Evolutionary conservation across 169 alveolate genomes (phyloP).

Genomic region (Perkinsus marinus): DNA sequence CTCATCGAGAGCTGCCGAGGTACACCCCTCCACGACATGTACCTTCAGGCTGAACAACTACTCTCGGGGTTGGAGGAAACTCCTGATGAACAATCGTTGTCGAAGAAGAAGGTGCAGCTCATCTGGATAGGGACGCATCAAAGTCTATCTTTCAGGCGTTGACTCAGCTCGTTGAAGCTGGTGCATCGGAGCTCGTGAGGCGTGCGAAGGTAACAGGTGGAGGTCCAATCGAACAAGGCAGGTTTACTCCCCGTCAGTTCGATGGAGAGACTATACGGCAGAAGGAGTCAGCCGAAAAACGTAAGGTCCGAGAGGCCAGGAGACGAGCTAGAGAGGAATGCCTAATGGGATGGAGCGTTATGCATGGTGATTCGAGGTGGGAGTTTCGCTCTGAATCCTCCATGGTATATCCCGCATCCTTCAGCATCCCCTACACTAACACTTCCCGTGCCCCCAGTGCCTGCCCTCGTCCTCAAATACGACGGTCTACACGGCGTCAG

Average conservation of each 20-base stretch:
- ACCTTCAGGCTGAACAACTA: background rate
- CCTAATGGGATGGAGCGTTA: background rate
- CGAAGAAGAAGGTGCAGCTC: background rate
- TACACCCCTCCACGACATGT: background rate
- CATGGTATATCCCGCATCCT: background rate
- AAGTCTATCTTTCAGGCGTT: background rate
- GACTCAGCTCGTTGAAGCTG: background rate
- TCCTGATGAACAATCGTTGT: background rate
- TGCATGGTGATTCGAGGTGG: background rate
- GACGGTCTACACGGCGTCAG: background rate
- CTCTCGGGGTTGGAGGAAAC: background rate
- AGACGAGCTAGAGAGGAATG: background rate
- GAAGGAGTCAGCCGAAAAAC: background rate
- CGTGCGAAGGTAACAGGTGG: background rate
- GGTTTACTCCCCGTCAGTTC: background rate
- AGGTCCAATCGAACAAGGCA: background rate
- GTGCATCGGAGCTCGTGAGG: background rate
- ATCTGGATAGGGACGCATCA: background rate
- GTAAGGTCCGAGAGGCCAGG: background rate
- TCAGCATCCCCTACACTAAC: background rate
- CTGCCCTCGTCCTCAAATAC: background rate
- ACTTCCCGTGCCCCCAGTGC: background rate
- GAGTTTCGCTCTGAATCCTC: background rate
- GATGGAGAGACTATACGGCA: background rate
- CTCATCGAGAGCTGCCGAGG: background rate